Evolutionary conservation across 164 flowering plant genomes (phyloP).

Genomic region (Chimonanthus salicifolius): DNA sequence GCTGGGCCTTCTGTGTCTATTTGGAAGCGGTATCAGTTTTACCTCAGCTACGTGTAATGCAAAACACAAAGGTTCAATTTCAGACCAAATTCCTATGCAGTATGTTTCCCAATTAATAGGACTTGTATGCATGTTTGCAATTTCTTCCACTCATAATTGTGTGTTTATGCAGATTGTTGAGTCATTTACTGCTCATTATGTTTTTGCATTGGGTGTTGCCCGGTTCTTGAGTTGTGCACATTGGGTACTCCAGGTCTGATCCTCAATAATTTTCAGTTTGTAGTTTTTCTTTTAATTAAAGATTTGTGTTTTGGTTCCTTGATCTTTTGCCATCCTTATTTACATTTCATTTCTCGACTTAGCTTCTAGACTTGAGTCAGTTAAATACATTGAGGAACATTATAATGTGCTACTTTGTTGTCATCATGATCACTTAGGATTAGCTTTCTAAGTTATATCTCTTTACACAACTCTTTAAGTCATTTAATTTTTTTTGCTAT

Average conservation of each 20-base stretch:
- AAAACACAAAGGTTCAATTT: slow-evolving; percentile 40
- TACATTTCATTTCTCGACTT: background rate
- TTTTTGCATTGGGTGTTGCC: slow-evolving; percentile 45
- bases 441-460: no score
- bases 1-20: slow-evolving; percentile 57
- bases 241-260: slow-evolving; percentile 49
- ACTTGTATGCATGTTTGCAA: background rate
- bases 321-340: background rate
- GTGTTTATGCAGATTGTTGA: slow-evolving; percentile 29
- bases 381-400: no score
- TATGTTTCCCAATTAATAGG: slow-evolving; percentile 1
- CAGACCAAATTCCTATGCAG: background rate
- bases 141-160: slow-evolving; percentile 1
- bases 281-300: background rate
- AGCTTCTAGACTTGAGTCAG: background rate
- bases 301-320: background rate
- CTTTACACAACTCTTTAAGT: no score
- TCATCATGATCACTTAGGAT: no score
- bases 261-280: background rate
- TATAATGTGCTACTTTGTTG: no score
- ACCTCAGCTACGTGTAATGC: slow-evolving; percentile 57
- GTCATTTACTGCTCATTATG: slow-evolving; percentile 48
- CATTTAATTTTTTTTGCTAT: no score
- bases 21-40: slow-evolving; percentile 59
- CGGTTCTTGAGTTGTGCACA: slow-evolving; percentile 49